Base-by-base conservation (phyloP, 2,329 filamentous ascomycete species). In the Ampelomyces quisqualis region DNA sequence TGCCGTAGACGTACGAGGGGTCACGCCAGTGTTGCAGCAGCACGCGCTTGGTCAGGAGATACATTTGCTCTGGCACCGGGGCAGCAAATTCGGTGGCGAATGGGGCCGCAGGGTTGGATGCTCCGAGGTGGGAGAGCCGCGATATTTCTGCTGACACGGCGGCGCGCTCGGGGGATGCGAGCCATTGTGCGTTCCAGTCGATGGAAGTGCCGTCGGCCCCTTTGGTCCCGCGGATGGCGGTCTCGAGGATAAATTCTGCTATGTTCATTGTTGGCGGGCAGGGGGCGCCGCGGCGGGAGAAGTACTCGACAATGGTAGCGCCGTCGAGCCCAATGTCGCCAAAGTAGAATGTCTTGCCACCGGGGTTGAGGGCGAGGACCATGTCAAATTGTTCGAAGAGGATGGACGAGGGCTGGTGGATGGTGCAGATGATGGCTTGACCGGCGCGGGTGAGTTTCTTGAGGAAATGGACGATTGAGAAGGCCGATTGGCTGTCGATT, bases 311-410 rank as follows among this genome's bases (percentile, higher is more conserved):
- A 58, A 91, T 69, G 1, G 71, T 78, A 35, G 76, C 71, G 1
- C 83, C 83, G 64, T 84, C 80, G 54, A 82, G 70, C 46, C 86
- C 87, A 45, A 90, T 82, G 1, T 86, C 80, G 35, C 86, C 87
- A 61, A 88, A 90, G 70, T 91, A 91, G 23, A 90, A 81, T 0
- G 83, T 87, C 59, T 74, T 79, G 38, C 87, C 87, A 10, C 35
- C 85, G 85, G 83, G 19, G 81, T 81, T 6, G 71, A 91, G 73
- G 69, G 91, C 85, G 18, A 90, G 76, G 3, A 93, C 77, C 32
- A 84, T 78, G 56, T 91, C 86, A 62, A 93, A 96, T 38, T 86
- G 82, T 64, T 94, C 85, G 73, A 96, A 94, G 22, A 96, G 77
- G 75, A 90, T 86, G 17, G 89, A 88, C 4, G 88, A 37, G 7